Evolutionary conservation across 805 yeast genomes (phyloP), one percentile per base, ranked within the genome.

Genomic region (Zygosaccharomyces lentus): DNA sequence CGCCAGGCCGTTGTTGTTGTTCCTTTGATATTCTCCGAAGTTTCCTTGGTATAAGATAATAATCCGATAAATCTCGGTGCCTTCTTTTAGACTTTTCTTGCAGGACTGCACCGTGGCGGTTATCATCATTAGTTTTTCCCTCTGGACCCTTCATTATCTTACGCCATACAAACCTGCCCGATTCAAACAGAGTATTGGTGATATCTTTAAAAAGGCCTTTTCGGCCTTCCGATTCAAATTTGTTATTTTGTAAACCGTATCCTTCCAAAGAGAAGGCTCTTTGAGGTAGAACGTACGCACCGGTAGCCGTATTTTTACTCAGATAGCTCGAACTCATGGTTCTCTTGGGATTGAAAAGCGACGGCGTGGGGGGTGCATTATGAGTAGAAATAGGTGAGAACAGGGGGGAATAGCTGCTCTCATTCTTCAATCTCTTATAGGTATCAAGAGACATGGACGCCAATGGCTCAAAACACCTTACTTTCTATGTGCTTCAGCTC

Each of bases 331-430:
- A 34, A 38, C 50, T 50, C 50, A 53, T 45, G 9, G 48, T 48
- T 47, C 64, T 56, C 39, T 50, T 52, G 19, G 57, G 48, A 39
- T 48, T 49, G 46, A 57, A 56, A 23, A 57, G 50, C 2, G 57
- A 51, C 13, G 53, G 51, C 15, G 48, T 46, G 21, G 34, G 34
- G n/a, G 37, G 34, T 3, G 39, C 52, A 39, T 46, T 48, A 10
- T 55, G 53, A 7, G 56, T 52, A 15, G 62, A 52, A 30, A 59
- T 39, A 8, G 52, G 47, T 2, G 59, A 56, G 36, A 46, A 54
- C 12, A 49, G 38, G n/a, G 58, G 59, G 12, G 53, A 35, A 34
- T 50, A 56, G n/a, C 51, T 49, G 26, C 50, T 55, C 17, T 45
- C 47, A 26, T 46, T 31, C 29, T 41, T 52, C 16, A 41, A 41